Conservation (phyloP, 1,284 basidiomycete species). For the Agroathelia rolfsii region DNA sequence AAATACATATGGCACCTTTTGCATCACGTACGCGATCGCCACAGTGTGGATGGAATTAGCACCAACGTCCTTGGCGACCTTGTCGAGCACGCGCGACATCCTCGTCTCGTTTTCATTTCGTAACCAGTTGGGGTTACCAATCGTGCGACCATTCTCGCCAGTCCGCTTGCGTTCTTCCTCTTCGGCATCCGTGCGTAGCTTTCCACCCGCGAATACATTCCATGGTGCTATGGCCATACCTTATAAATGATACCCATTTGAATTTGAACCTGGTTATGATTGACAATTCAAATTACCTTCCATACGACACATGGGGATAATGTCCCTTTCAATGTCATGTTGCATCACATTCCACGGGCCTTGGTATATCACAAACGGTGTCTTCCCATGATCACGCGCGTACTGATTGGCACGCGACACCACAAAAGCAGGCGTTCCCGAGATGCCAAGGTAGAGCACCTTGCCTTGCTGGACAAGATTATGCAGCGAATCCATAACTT, state of each 20-base stretch:
- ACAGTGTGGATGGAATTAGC: constrained; percentile 27
- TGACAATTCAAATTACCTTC: too few relatives aligned
- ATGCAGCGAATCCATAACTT: constrained; percentile 35
- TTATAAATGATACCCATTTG: too few relatives aligned
- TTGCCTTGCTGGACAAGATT: constrained; percentile 30
- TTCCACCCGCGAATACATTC: constrained; percentile 38
- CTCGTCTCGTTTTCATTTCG: constrained; percentile 30
- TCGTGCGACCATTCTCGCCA: constrained; percentile 32
- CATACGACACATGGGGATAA: constrained; percentile 43
- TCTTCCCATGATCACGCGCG: constrained; percentile 34
- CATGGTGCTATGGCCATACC: constrained; percentile 41
- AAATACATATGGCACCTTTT: constrained; percentile 39
- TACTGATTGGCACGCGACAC: constrained; percentile 44
- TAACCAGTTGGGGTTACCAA: constrained; percentile 25
- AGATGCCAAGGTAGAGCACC: constrained; percentile 32
- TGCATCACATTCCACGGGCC: constrained; percentile 40
- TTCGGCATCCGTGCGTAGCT: constrained; percentile 37
- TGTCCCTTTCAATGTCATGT: constrained; percentile 49
- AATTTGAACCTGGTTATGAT: too few relatives aligned
- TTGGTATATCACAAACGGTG: constrained; percentile 50
- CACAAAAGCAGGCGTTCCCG: constrained; percentile 46
- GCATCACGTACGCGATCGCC: constrained; percentile 39
- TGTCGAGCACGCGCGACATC: constrained; percentile 32
- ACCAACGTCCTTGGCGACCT: constrained; percentile 35
- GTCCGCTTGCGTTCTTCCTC: constrained; percentile 29